Base-by-base conservation (phyloP, 176 grass and related monocot genomes). In the Carex pumila region DNA sequence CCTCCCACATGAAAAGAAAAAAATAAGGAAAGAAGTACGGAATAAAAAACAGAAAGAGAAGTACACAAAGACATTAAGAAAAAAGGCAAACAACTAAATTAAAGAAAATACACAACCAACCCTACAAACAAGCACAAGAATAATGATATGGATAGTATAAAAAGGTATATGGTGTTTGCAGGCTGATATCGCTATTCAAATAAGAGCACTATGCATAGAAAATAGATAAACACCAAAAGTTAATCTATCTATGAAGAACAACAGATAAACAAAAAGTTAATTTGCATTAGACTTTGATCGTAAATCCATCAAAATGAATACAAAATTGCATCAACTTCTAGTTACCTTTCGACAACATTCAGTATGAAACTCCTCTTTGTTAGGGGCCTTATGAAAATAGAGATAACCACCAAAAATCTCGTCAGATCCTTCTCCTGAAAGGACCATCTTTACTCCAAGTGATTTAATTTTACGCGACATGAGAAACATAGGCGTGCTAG, bases 391-490 rank as follows among this genome's bases (percentile, higher is more conserved):
- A 68, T 96, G 93, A 71, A 99, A 99, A 87, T 99, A 99, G 62
- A 99, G 91, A 83, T 99, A 95, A 32, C 97, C 97, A 29, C 97
- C 97, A 81, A 99, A 99, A 83, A 96, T 94, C 90, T 99, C 93
- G 81, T 95, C 93, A 56, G 97, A 95, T 82, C 97, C 97, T 88
- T 99, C 97, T 66, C 97, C 97, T 0, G 97, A 99, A 73, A 99
- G 91, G 87, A 99, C 97, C 93, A 99, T 99, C 88, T 99, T 95
- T 60, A 99, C 97, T 32, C 96, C 97, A 79, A 95, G 87, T 58
- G 97, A 99, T 86, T 95, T 99, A 19, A 99, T 99, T 79, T 99
- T 95, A n/a, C 97, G 86, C 19, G 97, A 94, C 93, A 99, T 99
- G 50, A 99, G 85, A 85, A 99, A 99, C 97, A 95, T 99, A 67